Evolutionary conservation across 2,329 filamentous ascomycete species (phyloP).

Genomic region (Beauveria sp.): DNA sequence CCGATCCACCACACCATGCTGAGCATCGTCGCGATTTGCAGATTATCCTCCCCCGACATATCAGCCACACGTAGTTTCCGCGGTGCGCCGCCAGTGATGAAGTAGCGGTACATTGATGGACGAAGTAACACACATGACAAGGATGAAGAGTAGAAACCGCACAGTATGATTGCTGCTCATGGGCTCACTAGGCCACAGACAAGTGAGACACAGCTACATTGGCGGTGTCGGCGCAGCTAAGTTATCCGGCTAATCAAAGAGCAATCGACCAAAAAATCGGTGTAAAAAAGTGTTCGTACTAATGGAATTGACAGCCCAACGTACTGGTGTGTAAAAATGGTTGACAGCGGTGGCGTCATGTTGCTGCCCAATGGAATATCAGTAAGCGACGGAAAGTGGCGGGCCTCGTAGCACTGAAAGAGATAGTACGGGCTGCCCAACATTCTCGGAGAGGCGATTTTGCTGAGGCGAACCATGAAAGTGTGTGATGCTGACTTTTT

Average conservation of each 20-base stretch:
- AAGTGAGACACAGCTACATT: constrained; percentile 5
- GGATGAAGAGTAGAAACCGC: not conserved
- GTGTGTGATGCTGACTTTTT: not conserved
- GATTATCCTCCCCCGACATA: constrained; percentile 1
- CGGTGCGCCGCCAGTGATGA: not conserved
- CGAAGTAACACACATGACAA: not conserved
- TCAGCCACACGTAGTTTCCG: not conserved
- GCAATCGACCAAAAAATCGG: not conserved
- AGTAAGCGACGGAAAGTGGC: constrained; percentile 6
- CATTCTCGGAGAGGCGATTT: not conserved
- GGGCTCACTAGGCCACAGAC: not conserved
- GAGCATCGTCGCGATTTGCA: constrained; percentile 10
- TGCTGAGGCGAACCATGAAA: not conserved
- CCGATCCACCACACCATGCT: constrained; percentile 11
- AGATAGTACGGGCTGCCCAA: not conserved
- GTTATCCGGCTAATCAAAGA: not conserved
- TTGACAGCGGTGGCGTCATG: constrained; percentile 1
- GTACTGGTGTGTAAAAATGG: not conserved
- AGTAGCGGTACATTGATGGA: not conserved
- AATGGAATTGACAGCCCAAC: not conserved
- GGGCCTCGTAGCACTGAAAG: not conserved
- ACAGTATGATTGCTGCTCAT: not conserved
- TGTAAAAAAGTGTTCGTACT: not conserved
- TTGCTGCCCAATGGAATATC: constrained; percentile 6
- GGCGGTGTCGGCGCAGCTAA: not conserved